Evolutionary conservation across 2,329 filamentous ascomycete species (phyloP), one percentile per base, ranked within the genome.

Genomic region (Scedosporium boydii): DNA sequence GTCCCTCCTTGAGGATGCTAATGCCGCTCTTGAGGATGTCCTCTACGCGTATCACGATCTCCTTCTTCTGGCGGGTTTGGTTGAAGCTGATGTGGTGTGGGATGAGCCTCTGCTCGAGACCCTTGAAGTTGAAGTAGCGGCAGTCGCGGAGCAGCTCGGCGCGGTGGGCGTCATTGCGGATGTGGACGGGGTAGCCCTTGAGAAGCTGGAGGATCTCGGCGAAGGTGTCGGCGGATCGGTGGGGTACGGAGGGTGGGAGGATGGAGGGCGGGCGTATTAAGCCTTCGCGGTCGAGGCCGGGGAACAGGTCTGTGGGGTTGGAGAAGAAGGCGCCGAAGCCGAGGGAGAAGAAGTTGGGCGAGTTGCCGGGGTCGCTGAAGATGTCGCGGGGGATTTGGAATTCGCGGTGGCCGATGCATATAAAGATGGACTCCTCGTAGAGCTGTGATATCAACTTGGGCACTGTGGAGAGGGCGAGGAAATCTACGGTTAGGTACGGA

Each of bases 301-400:
- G 93, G 68, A 96, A 97, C 5, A 92, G 83, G 68, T 96, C 88
- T 14, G 84, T 81, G 0, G 90, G 90, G 2, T 85, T 86, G 16
- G 87, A 87, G 77, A 96, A 96, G 80, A 96, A 96, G 68, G 91
- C 84, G 44, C 87, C 88, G 70, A 96, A 96, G 64, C 93, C 93
- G 3, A 97, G 83, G 0, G 91, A 89, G 79, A 98, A 98, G 80
- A 92, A 98, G 74, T 98, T 98, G 12, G 93, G 93, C n/a, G 86
- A 87, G 75, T 98, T 93, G 27, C 93, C 93, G 0, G 92, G 91
- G 42, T 85, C 83, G 34, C 84, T 88, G 74, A 98, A 96, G 65
- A 96, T 81, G 68, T 96, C 90, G 65, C 92, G 89, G 1, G 93
- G 90, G 66, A 98, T 93, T 71, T 92, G 89, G 75, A 98, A 98